A percentile compares a stretch with the other conserved stretches of the same genome.
phyloP scores from a whole-genome alignment of 2,329 filamentous ascomycete genomes.

The Clonostachys byssicola region DNA sequence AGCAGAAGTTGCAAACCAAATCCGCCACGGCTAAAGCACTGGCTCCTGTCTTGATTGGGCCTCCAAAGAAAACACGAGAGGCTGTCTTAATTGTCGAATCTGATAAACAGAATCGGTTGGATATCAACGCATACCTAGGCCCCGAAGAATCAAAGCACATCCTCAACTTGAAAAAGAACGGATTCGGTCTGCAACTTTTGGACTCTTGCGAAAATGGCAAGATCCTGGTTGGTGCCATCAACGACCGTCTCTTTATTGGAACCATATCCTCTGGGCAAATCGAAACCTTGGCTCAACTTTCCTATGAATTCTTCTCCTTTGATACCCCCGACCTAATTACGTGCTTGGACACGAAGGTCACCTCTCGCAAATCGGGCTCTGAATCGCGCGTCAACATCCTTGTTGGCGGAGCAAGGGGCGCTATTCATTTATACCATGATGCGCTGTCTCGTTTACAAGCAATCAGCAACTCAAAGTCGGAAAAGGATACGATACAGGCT shows the following conservation, averaged over 20 bases:
- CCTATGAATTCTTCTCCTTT: slow-evolving; percentile 54
- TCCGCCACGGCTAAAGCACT: slow-evolving; percentile 42
- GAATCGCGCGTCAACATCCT: slow-evolving; percentile 62
- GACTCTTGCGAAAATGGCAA: slow-evolving; percentile 48
- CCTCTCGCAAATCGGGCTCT: slow-evolving; percentile 11
- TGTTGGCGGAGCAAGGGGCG: slow-evolving; percentile 72
- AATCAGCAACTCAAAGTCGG: slow-evolving; percentile 27
- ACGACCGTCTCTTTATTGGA: slow-evolving; percentile 29
- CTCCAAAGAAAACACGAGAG: slow-evolving; percentile 37
- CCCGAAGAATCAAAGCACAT: slow-evolving; percentile 24
- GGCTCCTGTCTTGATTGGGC: slow-evolving; percentile 24
- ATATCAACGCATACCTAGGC: slow-evolving; percentile 42
- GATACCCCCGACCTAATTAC: slow-evolving; percentile 61
- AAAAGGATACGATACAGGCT: slow-evolving; percentile 46
- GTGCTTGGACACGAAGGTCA: slow-evolving; percentile 58
- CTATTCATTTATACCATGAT: slow-evolving; percentile 79
- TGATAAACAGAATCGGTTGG: slow-evolving; percentile 20
- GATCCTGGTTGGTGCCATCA: slow-evolving; percentile 41
- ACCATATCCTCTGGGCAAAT: slow-evolving; percentile 12
- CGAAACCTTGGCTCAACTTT: slow-evolving; percentile 17
- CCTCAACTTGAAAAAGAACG: slow-evolving; percentile 26
- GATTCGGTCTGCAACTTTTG: slow-evolving; percentile 33
- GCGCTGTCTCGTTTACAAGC: slow-evolving; percentile 55
- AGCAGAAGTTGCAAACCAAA: slow-evolving; percentile 25
- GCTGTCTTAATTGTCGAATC: slow-evolving; percentile 42